A percentile compares a stretch with the other conserved stretches of the same genome.
phyloP scores from a whole-genome alignment of 108 stramenopile species.

The Skeletonema marinoi region DNA sequence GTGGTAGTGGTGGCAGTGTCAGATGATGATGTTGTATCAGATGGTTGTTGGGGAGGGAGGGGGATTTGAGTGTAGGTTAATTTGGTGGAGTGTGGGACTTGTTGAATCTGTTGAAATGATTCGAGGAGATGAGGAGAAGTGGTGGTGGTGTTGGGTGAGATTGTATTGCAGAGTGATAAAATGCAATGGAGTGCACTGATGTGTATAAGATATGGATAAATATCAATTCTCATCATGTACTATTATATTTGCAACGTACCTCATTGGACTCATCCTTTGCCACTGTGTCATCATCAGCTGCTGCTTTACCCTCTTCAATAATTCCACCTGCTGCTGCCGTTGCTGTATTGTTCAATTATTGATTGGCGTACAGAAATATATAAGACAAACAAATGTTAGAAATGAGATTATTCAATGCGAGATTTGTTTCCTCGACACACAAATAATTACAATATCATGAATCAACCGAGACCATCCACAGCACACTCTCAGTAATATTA shows the following conservation, averaged over 20 bases:
- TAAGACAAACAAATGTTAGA: not conserved
- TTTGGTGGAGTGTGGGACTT: slow-evolving; percentile 1
- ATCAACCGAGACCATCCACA: not conserved
- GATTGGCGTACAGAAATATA: not conserved
- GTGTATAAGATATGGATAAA: not conserved
- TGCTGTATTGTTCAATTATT: not conserved
- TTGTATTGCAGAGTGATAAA: not conserved
- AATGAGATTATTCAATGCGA: not conserved
- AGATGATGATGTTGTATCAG: not conserved
- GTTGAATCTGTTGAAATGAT: too few species aligned
- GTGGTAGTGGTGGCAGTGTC: not conserved
- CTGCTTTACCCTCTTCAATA: not conserved
- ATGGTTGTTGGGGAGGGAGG: not conserved
- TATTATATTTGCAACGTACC: not conserved
- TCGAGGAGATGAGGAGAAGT: not conserved
- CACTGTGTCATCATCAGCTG: not conserved
- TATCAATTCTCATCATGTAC: too few species aligned
- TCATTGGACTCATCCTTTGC: not conserved
- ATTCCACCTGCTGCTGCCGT: too few species aligned
- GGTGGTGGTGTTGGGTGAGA: not conserved
- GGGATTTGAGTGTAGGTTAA: not conserved
- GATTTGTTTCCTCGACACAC: too few species aligned
- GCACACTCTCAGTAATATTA: not conserved
- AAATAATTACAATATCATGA: too few species aligned
- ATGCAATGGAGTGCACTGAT: not conserved